Conservation (phyloP, 2,329 filamentous ascomycete species). For the Aspergillus vadensis region DNA sequence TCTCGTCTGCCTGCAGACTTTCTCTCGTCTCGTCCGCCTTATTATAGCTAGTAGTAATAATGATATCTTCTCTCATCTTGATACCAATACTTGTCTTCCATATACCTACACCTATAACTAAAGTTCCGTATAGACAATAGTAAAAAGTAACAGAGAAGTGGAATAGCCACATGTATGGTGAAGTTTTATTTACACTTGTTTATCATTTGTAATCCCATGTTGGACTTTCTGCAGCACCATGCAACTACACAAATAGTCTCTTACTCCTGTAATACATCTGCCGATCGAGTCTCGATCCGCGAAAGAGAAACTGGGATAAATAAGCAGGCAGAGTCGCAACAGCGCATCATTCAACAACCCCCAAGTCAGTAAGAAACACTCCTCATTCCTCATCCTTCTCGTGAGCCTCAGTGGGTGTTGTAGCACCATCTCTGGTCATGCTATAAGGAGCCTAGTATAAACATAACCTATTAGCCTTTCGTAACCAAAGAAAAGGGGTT, state of each 20-base stretch:
- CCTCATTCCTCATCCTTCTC: slow-evolving; percentile 13
- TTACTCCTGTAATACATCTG: not conserved
- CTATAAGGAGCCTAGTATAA: slow-evolving; percentile 66
- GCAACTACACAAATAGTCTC: not conserved
- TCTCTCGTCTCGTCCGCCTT: too few species aligned
- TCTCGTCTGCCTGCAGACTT: slow-evolving; percentile 1
- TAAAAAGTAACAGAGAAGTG: not conserved
- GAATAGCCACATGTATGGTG: not conserved
- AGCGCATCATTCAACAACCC: not conserved
- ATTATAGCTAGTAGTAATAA: not conserved
- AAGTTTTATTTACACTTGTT: not conserved
- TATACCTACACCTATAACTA: not conserved
- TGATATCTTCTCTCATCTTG: not conserved
- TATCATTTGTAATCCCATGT: not conserved
- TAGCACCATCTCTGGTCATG: slow-evolving; percentile 65
- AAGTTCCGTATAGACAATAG: not conserved
- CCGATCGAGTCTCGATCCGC: not conserved
- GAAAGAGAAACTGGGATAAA: not conserved
- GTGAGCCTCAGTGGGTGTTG: slow-evolving; percentile 55
- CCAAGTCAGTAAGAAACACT: not conserved
- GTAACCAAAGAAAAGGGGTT: not conserved
- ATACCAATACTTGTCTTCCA: not conserved
- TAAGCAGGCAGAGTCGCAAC: not conserved
- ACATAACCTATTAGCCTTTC: not conserved
- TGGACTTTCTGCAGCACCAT: not conserved